Conservation (phyloP, 2,329 filamentous ascomycete species). For the Neospermospora avenae region DNA sequence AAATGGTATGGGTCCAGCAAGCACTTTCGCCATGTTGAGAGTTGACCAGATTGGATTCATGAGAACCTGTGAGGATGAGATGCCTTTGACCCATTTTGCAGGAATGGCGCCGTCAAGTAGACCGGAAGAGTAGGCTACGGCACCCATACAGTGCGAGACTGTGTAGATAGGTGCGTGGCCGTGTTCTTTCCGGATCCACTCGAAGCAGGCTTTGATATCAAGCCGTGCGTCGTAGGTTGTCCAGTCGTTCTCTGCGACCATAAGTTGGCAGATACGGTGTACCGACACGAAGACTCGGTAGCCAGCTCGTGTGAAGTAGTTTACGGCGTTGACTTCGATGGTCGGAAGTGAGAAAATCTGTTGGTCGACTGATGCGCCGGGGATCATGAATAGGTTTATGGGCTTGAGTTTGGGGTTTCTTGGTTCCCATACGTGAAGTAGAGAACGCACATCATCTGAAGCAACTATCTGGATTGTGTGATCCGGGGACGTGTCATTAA, state of each 20-base stretch:
- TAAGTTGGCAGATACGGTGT: slow-evolving; percentile 54
- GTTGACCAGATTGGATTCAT: slow-evolving; percentile 58
- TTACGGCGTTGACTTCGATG: slow-evolving; percentile 59
- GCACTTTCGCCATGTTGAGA: slow-evolving; percentile 55
- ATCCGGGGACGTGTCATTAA: slow-evolving; percentile 48
- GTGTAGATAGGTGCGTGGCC: slow-evolving; percentile 48
- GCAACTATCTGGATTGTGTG: slow-evolving; percentile 47
- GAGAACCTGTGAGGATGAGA: slow-evolving; percentile 60
- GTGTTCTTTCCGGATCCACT: slow-evolving; percentile 45
- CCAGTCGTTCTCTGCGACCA: slow-evolving; percentile 48
- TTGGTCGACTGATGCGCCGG: slow-evolving; percentile 61
- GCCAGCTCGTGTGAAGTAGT: slow-evolving; percentile 58
- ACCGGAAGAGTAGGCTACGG: slow-evolving; percentile 55
- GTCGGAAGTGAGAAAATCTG: slow-evolving; percentile 61
- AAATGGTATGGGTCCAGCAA: slow-evolving; percentile 44
- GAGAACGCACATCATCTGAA: slow-evolving; percentile 49
- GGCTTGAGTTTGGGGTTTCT: slow-evolving; percentile 36
- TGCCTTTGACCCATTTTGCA: slow-evolving; percentile 52
- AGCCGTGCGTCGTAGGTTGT: slow-evolving; percentile 59
- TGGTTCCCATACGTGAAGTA: slow-evolving; percentile 56
- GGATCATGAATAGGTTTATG: slow-evolving; percentile 57
- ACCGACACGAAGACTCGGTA: slow-evolving; percentile 58
- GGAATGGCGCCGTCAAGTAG: slow-evolving; percentile 61
- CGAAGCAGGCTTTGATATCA: slow-evolving; percentile 54
- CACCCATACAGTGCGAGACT: slow-evolving; percentile 62